Evolutionary conservation across 2,329 filamentous ascomycete genomes (phyloP), one percentile per base, ranked within the genome.

Genomic region (Chrysosphaeria jannelii): DNA sequence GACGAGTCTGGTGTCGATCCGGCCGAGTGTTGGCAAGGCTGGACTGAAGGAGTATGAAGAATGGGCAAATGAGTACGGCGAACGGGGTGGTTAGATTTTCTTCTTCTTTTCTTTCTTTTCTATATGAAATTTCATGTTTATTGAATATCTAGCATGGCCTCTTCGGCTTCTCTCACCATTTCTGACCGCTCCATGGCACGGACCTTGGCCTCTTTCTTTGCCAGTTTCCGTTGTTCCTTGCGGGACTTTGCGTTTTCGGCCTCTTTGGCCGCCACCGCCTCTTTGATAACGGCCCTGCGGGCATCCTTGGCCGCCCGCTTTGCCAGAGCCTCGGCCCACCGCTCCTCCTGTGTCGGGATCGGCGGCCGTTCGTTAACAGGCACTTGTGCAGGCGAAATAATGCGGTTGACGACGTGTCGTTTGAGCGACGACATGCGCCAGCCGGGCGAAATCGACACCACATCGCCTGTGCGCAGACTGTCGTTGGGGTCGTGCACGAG

Each of bases 41-140:
- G 78, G 85, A 0, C 44, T 97, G 19, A 70, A 75, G 39, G 60
- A 78, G 38, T 91, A 88, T 40, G 85, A 93, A 43, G 70, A 88
- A 31, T 97, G 85, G 85, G 78, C 85, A 3, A 64, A 44, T 39
- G 70, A 89, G 40, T 97, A 85, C 51, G 85, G 85, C 21, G 85
- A 97, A 45, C 51, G 81, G 19, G 81, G 78, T 17, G 76, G 76
- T 11, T 89, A 45, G 42, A 18, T 21, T 16, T 8, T 20, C 10
- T 13, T 19, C 10, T 10, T 25, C 8, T 8, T 22, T 21, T 14
- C 13, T 28, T 8, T 21, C 16, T 18, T 9, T 17, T 13, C 13
- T n/a, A 6, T 14, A 19, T 10, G 10, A 6, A 7, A 18, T 18
- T 18, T 18, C 16, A 18, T n/a, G 16, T 18, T 7, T 7, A 18